phyloP scores from a whole-genome alignment of 805 yeast species.

The Yamadazyma insecticola region DNA sequence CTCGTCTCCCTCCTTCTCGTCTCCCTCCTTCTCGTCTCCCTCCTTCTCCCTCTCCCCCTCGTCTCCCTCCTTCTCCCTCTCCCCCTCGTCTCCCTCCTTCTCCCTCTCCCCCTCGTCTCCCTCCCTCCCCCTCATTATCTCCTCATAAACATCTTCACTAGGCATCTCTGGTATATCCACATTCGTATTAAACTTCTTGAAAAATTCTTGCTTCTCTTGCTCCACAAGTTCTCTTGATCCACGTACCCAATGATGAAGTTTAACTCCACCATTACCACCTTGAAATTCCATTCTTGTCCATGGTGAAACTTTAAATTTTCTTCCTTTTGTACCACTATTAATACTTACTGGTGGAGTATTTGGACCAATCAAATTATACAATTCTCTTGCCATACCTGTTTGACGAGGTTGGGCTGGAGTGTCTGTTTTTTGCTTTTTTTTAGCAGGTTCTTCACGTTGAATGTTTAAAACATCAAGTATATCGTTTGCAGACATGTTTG shows the following conservation, averaged over 20 bases:
- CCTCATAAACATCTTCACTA: constrained; percentile 53
- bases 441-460: constrained; percentile 45
- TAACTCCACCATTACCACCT: constrained; percentile 40
- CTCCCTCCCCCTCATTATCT: constrained; percentile 40
- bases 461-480: constrained; percentile 74
- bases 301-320: constrained; percentile 67
- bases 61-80: constrained; percentile 13
- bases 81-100: constrained; percentile 10
- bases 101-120: constrained; percentile 17
- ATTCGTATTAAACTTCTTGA: constrained; percentile 68
- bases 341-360: constrained; percentile 76
- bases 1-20: constrained; percentile 1
- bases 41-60: constrained; percentile 10
- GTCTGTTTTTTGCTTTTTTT: constrained; percentile 35
- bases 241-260: constrained; percentile 80
- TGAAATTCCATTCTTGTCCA: constrained; percentile 72
- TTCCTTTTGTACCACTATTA: constrained; percentile 51
- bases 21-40: constrained; percentile 11
- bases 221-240: constrained; percentile 52
- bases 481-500: constrained; percentile 44
- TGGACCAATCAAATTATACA: constrained; percentile 84
- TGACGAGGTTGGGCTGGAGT: constrained; percentile 18
- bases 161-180: constrained; percentile 68
- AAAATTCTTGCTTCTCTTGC: constrained; percentile 47
- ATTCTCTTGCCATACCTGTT: constrained; percentile 83